phyloP scores from a whole-genome alignment of 1,139 yeast genomes.

The Cylindricascospora bacillispora region DNA sequence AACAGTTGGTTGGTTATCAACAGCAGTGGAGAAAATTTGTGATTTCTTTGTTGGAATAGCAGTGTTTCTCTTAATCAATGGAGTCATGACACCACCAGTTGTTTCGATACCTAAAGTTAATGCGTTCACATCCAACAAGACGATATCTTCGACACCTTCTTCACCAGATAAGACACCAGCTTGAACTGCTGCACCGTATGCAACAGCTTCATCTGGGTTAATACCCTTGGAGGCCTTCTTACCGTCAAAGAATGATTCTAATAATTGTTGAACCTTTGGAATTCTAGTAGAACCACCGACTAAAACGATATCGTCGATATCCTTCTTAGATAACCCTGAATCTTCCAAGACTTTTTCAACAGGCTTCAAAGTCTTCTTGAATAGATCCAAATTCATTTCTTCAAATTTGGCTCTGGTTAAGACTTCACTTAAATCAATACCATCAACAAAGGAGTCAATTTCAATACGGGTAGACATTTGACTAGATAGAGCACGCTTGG shows the following conservation, averaged over 20 bases:
- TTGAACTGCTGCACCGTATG: constrained; percentile 96
- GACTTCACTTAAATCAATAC: constrained; percentile 88
- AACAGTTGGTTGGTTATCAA: constrained; percentile 92
- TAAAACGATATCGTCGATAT: constrained; percentile 81
- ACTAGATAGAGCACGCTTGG: constrained; percentile 85
- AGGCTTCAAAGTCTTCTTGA: constrained; percentile 84
- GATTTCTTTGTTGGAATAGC: constrained; percentile 94
- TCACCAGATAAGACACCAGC: constrained; percentile 93
- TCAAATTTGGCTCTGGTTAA: constrained; percentile 92
- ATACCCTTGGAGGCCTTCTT: constrained; percentile 93
- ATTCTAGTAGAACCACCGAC: constrained; percentile 98
- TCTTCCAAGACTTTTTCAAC: constrained; percentile 88
- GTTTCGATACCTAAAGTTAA: constrained; percentile 93
- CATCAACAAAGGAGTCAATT: constrained; percentile 90
- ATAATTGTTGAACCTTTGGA: constrained; percentile 88
- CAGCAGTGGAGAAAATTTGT: constrained; percentile 91
- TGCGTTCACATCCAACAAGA: constrained; percentile 81
- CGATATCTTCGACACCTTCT: constrained; percentile 58
- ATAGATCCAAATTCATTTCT: constrained; percentile 76
- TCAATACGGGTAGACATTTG: constrained; percentile 71
- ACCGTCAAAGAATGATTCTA: constrained; percentile 79
- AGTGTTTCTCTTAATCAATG: constrained; percentile 88
- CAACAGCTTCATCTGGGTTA: constrained; percentile 96
- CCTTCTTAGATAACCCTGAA: constrained; percentile 70
- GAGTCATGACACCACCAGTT: constrained; percentile 97